These are phyloP conservation scores for Penicillium bialowiezense DNA, from an alignment of 495 filamentous ascomycete species.

Conservation along the genomic window DNA sequence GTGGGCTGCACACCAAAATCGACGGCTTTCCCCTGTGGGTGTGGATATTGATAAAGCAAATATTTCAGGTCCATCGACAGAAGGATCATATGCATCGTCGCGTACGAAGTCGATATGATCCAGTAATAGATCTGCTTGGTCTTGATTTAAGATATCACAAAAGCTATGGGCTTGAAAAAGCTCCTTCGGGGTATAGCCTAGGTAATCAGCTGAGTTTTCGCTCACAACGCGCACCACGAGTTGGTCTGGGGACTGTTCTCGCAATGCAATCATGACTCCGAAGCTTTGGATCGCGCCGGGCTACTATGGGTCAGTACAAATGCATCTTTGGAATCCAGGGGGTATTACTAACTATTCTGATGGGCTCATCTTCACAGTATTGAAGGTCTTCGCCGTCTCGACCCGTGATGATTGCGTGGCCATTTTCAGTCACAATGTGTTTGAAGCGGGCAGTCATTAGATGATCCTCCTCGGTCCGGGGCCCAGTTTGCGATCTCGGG, in stretches of 20 bases:
- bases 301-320: not conserved
- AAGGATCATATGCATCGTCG: slow-evolving; percentile 67
- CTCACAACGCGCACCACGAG: slow-evolving; percentile 76
- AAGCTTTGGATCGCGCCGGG: slow-evolving; percentile 90
- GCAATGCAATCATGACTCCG: slow-evolving; percentile 73
- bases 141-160: slow-evolving; percentile 74
- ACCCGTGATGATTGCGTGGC: slow-evolving; percentile 84
- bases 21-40: slow-evolving; percentile 50
- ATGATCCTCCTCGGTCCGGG: slow-evolving; percentile 25
- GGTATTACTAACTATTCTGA: slow-evolving; percentile 53
- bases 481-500: slow-evolving; percentile 4
- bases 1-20: slow-evolving; percentile 90
- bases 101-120: slow-evolving; percentile 88
- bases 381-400: slow-evolving; percentile 66
- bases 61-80: slow-evolving; percentile 77
- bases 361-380: slow-evolving; percentile 91
- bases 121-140: slow-evolving; percentile 76
- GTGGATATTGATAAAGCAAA: slow-evolving; percentile 70
- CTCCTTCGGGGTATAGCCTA: slow-evolving; percentile 75
- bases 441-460: slow-evolving; percentile 72
- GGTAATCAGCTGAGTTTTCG: slow-evolving; percentile 76
- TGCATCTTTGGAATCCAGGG: not conserved
- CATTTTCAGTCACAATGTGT: slow-evolving; percentile 73
- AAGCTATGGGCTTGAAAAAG: slow-evolving; percentile 76
- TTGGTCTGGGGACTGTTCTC: slow-evolving; percentile 64